Evolutionary conservation across 2,329 filamentous ascomycete genomes (phyloP).

Genomic region (Grosmannia huntii): DNA sequence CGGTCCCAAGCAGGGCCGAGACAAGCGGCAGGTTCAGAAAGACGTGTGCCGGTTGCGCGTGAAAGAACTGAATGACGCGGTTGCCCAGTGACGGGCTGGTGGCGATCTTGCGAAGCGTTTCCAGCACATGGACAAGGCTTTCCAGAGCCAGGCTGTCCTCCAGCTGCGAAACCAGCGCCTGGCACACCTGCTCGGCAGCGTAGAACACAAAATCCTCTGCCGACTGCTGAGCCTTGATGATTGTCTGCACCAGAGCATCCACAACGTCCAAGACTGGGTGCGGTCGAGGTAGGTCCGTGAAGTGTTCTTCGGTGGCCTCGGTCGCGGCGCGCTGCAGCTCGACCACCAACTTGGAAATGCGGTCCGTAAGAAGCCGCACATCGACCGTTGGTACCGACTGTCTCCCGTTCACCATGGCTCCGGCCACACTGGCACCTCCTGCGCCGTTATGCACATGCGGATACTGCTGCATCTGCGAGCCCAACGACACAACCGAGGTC

Average conservation of each 20-base stretch:
- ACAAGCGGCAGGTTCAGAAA: slow-evolving; percentile 47
- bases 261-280: slow-evolving; percentile 49
- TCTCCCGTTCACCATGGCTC: slow-evolving; percentile 36
- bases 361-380: slow-evolving; percentile 36
- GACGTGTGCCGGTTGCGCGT: slow-evolving; percentile 39
- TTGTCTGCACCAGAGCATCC: slow-evolving; percentile 47
- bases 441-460: slow-evolving; percentile 34
- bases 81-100: slow-evolving; percentile 40
- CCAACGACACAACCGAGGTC: slow-evolving; percentile 39
- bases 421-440: slow-evolving; percentile 6
- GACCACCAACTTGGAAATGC: slow-evolving; percentile 43
- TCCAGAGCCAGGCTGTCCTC: slow-evolving; percentile 46
- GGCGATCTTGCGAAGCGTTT: slow-evolving; percentile 47
- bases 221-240: slow-evolving; percentile 49
- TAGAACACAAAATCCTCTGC: slow-evolving; percentile 47
- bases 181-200: slow-evolving; percentile 46
- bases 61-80: slow-evolving; percentile 42
- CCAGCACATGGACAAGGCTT: slow-evolving; percentile 48
- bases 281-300: slow-evolving; percentile 42
- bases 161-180: slow-evolving; percentile 37
- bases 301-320: slow-evolving; percentile 45
- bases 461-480: slow-evolving; percentile 42
- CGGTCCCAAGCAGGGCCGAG: slow-evolving; percentile 43
- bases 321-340: slow-evolving; percentile 43
- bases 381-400: slow-evolving; percentile 33